phyloP scores from a whole-genome alignment of 768 basidiomycete genomes.

The Tephrocybe rancida region DNA sequence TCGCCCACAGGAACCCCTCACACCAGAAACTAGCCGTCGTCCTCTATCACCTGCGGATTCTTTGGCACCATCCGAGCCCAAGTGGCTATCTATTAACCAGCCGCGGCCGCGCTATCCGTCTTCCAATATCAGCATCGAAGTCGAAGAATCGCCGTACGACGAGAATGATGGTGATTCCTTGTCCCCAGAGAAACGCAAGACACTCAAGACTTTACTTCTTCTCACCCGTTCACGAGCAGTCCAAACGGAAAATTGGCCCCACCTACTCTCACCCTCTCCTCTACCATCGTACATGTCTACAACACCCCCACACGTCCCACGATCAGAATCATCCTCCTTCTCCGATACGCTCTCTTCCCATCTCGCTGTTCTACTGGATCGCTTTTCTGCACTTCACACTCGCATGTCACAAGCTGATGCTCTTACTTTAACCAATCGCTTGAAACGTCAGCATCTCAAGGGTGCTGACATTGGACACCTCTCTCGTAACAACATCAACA shows the following conservation, averaged over 20 bases:
- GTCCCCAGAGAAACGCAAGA: constrained; percentile 36
- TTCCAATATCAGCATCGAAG: constrained; percentile 44
- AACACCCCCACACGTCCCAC: constrained; percentile 55
- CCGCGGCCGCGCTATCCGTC: constrained; percentile 28
- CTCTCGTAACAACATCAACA: constrained; percentile 77
- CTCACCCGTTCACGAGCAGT: constrained; percentile 65
- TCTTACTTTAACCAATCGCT: constrained; percentile 81
- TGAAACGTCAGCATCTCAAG: constrained; percentile 88
- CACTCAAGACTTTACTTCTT: constrained; percentile 49
- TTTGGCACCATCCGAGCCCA: constrained; percentile 33
- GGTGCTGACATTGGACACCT: constrained; percentile 87
- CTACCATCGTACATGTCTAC: constrained; percentile 39
- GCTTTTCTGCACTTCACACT: constrained; percentile 56
- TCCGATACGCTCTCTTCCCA: constrained; percentile 55
- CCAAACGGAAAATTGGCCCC: constrained; percentile 60
- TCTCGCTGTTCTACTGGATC: constrained; percentile 61
- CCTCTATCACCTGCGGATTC: constrained; percentile 44
- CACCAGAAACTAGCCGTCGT: constrained; percentile 47
- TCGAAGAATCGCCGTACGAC: constrained; percentile 39
- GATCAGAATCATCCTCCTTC: constrained; percentile 77
- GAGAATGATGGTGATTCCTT: constrained; percentile 31
- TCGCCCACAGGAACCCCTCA: constrained; percentile 37
- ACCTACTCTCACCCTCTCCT: constrained; percentile 32
- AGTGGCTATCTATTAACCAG: constrained; percentile 27
- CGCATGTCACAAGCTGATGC: constrained; percentile 79